Evolutionary conservation across 2,329 filamentous ascomycete genomes (phyloP), one percentile per base, ranked within the genome.

Genomic region (Pseudocercospora eumusae): DNA sequence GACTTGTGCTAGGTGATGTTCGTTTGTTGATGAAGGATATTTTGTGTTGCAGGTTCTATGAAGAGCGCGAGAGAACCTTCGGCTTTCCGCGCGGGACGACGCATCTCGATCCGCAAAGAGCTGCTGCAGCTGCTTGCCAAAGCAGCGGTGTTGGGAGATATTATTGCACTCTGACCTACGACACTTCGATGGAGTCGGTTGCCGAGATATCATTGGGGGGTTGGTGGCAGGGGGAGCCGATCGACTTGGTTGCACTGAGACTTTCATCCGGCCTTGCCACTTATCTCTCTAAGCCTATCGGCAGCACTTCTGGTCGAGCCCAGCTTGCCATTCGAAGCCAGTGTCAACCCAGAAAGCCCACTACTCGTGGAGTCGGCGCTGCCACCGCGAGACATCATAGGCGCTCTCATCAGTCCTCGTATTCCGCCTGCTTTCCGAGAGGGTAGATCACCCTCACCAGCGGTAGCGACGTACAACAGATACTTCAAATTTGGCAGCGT

Each of bases 401-500:
- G 61, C 11, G 59, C 64, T 56, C 70, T 67, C 65, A 75, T 65
- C 28, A 85, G 72, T 0, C 80, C 83, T 52, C 79, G 77, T 25
- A 84, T 76, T 4, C 83, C 83, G 23, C 83, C 83, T 27, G 79
- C 80, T 69, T 84, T 85, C 23, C 84, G 71, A 0, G 77, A 79
- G 15, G 85, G 85, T 15, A 88, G 74, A 59, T 87, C 85, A 21
- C 83, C 81, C 49, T 84, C 88, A 0, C 92, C 92, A 0, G 92
- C 91, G 31, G 91, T 95, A 68, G 92, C 89, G 1, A 98, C 88
- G 70, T 96, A 96, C 1, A 98, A 80, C 15, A 98, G 80, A 70
- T 96, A 97, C 75, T 96, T 96, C 9, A 99, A 80, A 72, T 99
- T 99, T 1, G 93, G 92, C 6, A 98, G 79, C 0, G 93, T 96